Evolutionary conservation across 495 filamentous ascomycete species (phyloP).

Genomic region (Terfezia boudieri): DNA sequence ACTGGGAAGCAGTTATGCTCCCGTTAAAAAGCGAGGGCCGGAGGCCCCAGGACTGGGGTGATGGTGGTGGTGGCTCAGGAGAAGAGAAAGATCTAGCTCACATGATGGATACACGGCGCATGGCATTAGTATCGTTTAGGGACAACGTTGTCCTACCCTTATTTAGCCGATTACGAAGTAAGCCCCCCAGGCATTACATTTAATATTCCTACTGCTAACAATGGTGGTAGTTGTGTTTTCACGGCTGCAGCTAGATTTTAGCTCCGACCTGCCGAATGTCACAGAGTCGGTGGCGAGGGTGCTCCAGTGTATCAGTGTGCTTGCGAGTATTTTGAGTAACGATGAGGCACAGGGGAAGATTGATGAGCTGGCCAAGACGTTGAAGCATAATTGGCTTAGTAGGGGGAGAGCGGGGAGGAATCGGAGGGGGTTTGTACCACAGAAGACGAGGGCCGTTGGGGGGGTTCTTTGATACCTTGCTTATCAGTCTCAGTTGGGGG

Average conservation of each 20-base stretch:
- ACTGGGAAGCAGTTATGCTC: slow-evolving; percentile 88
- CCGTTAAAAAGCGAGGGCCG: slow-evolving; percentile 61
- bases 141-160: slow-evolving; percentile 70
- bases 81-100: slow-evolving; percentile 2
- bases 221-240: slow-evolving; percentile 40
- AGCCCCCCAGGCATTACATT: neutral
- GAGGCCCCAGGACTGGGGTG: slow-evolving; percentile 1
- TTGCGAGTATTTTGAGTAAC: slow-evolving; percentile 43
- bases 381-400: slow-evolving; percentile 94
- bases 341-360: slow-evolving; percentile 61
- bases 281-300: slow-evolving; percentile 89
- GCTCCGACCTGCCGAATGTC: slow-evolving; percentile 45
- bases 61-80: slow-evolving; percentile 5
- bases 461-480: slow-evolving; percentile 1
- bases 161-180: slow-evolving; percentile 56
- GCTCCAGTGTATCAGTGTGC: slow-evolving; percentile 86
- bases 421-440: slow-evolving; percentile 65
- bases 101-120: slow-evolving; percentile 62
- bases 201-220: neutral
- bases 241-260: slow-evolving; percentile 61
- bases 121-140: slow-evolving; percentile 76
- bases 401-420: slow-evolving; percentile 76
- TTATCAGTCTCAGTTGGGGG: neutral
- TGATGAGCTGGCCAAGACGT: slow-evolving; percentile 55
- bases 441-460: slow-evolving; percentile 20